Evolutionary conservation across 805 yeast species (phyloP), one percentile per base, ranked within the genome.

Genomic region (Soucietia sequanensis): DNA sequence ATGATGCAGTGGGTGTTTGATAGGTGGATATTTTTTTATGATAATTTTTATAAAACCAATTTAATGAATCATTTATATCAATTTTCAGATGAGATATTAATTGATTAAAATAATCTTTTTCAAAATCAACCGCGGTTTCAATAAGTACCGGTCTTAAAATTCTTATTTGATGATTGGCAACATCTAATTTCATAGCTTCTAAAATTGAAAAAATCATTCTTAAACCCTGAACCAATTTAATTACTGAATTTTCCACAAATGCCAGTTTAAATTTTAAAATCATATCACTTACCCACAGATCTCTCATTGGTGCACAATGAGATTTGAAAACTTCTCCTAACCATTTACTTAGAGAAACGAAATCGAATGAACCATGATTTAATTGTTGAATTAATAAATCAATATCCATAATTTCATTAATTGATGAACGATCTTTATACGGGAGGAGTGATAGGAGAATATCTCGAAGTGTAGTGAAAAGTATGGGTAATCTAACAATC

Each of bases 251-350:
- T 22, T 68, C 68, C n/a, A 51, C 45, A 40, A 68, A 68, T 13
- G 83, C 78, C 32, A 64, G 66, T 23, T 62, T 70, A 49, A 85
- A 79, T 47, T 75, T 75, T 9, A 56, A 48, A 31, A 77, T 76
- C 93, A 90, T 86, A 48, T 82, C 86, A 47, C 79, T 85, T 23
- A 90, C 95, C 89, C 93, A 83, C 26, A 77, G 64, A 59, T 87
- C 96, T 55, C 97, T 76, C 95, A 88, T 88, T 42, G 97, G 97
- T 5, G 96, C 96, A 62, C 96, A 89, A 56, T 87, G 96, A 34
- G 81, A 78, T 61, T 89, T 87, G 62, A 91, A 82, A 21, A 88
- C 76, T 21, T 73, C 68, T 2, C 87, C 78, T 27, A 90, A 70
- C 91, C 95, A 85, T 37, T 70, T 70, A 2, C 90, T 75, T 48